Percentiles rank a stretch among this genome's conserved stretches.
Conservation (phyloP, 495 filamentous ascomycete species). For the Apiosordaria backusii region DNA sequence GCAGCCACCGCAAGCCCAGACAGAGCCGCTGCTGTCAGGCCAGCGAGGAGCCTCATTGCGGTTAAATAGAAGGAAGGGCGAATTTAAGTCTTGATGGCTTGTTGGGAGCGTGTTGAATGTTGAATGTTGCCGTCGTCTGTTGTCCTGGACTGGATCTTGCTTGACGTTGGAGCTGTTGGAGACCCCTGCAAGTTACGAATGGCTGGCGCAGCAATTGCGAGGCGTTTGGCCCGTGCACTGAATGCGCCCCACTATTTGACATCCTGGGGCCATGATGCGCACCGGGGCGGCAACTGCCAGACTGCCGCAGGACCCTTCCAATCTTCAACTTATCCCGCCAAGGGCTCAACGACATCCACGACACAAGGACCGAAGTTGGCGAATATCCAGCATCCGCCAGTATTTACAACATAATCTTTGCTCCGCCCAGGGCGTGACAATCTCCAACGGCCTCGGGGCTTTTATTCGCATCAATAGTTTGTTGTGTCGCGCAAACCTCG, state of each 20-base stretch:
- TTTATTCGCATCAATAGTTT: neutral
- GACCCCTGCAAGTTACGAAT: conserved; percentile 9
- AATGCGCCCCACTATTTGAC: neutral
- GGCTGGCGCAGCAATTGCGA: conserved; percentile 1
- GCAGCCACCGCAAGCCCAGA: conserved; percentile 28
- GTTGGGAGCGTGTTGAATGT: neutral
- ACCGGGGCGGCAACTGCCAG: neutral
- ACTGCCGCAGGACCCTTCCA: neutral
- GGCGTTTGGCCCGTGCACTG: neutral
- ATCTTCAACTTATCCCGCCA: neutral
- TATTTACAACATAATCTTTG: neutral
- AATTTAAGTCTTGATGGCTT: neutral
- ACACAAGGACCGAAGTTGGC: neutral
- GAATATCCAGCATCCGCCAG: neutral
- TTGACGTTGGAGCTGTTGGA: conserved; percentile 1
- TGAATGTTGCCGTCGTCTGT: neutral
- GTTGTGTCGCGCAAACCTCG: neutral
- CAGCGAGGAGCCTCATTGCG: conserved; percentile 32
- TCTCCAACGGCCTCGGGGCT: neutral
- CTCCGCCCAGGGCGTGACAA: too few species aligned
- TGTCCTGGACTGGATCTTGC: neutral
- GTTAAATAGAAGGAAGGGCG: neutral
- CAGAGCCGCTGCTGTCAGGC: conserved; percentile 28
- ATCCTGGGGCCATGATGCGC: neutral
- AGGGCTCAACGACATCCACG: neutral